Evolutionary conservation across 768 basidiomycete genomes (phyloP).

Genomic region (Austroboletus eburneus): DNA sequence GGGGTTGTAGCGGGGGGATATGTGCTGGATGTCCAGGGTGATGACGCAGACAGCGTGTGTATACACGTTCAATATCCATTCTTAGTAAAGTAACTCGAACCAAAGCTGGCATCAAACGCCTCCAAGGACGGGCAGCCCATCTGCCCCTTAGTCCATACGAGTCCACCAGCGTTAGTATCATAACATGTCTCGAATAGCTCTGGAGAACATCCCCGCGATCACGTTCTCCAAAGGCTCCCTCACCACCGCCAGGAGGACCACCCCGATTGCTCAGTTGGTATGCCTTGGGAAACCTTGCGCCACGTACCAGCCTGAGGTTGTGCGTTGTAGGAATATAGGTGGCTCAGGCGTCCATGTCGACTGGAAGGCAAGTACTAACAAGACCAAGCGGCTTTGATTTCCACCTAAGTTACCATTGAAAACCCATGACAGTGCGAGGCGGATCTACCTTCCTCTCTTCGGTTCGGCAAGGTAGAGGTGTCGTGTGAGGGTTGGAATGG

Average conservation of each 20-base stretch:
- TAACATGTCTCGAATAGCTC: slow-evolving; percentile 64
- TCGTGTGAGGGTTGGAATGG: slow-evolving; percentile 89
- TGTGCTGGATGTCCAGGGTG: slow-evolving; percentile 63
- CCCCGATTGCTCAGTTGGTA: slow-evolving; percentile 70
- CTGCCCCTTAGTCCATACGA: too few species aligned
- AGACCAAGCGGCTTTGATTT: background rate
- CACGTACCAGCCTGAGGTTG: slow-evolving; percentile 75
- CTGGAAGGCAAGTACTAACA: slow-evolving; percentile 67
- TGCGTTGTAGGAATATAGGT: slow-evolving; percentile 80
- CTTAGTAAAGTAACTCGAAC: slow-evolving; percentile 14
- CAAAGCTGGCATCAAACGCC: background rate
- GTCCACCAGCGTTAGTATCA: background rate
- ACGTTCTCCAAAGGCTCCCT: slow-evolving; percentile 69
- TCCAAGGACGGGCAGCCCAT: too few species aligned
- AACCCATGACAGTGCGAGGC: slow-evolving; percentile 76
- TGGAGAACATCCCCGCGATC: slow-evolving; percentile 68
- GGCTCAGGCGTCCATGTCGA: slow-evolving; percentile 77
- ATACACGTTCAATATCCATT: slow-evolving; percentile 1
- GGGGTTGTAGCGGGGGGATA: slow-evolving; percentile 76
- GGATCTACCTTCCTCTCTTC: slow-evolving; percentile 76
- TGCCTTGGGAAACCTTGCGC: slow-evolving; percentile 79
- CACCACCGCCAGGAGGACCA: slow-evolving; percentile 64
- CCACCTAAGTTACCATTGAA: slow-evolving; percentile 5
- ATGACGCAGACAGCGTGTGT: slow-evolving; percentile 11
- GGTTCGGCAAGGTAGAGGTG: slow-evolving; percentile 83